Evolutionary conservation across 345 rosid genomes (phyloP), one percentile per base, ranked within the genome.

Genomic region (Luvunga scandens): DNA sequence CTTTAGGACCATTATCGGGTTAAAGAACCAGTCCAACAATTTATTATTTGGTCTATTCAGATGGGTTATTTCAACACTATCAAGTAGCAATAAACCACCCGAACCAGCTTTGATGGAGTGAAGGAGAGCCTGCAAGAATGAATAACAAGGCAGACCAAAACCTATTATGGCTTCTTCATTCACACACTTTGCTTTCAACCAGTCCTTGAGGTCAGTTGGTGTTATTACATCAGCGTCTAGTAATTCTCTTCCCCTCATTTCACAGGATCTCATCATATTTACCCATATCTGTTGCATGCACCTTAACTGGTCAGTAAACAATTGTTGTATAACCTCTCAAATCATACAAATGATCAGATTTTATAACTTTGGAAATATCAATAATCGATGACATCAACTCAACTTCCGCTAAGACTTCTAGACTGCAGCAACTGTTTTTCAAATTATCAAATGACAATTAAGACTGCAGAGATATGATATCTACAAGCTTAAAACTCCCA

Each of bases 21-120:
- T 84, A 82, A 95, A 95, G 62, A 91, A 84, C 97, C 91, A 92
- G 67, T 95, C 98, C 42, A 90, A 62, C 74, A 95, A 77, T 78
- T 78, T 92, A 85, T 92, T 93, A 72, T 91, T 89, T 0, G 95
- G 93, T 77, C 94, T 89, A 71, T 93, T 93, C 79, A 84, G 62
- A 82, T 91, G 77, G 2, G 86, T 95, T 22, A 92, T 78, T 75
- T 93, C 98, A n/a, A 88, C 75, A 48, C 86, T 85, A 79, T 95
- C 92, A 22, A 79, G 82, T 81, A 95, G 66, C 78, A 87, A 78
- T 77, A 91, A 60, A 28, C 98, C 92, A 78, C 83, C 84, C 2
- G 91, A 88, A 67, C 89, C 90, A 2, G 90, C 90, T 84, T 79
- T 79, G 45, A 92, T 89, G 71, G 98, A 95, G 78, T 55, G 10